phyloP scores from a whole-genome alignment of 1,284 basidiomycete genomes.

The Malassezia restricta region DNA sequence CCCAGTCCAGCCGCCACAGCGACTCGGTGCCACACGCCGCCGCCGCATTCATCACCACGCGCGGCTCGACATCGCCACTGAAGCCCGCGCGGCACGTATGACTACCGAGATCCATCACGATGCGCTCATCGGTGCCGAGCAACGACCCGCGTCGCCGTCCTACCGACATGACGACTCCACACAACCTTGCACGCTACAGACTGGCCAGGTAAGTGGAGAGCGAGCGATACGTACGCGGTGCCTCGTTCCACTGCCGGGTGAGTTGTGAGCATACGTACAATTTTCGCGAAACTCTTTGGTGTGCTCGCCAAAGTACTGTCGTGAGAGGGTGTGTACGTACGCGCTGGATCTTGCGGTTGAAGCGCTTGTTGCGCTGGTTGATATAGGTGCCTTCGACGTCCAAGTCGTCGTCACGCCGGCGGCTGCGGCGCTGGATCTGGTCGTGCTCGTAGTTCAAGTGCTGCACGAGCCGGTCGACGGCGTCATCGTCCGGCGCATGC shows the following conservation, averaged over 20 bases:
- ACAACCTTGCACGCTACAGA: not conserved
- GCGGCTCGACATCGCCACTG: conserved; percentile 35
- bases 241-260: conserved; percentile 18
- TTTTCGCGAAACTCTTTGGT: conserved; percentile 58
- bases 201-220: not conserved
- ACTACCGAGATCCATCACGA: conserved; percentile 38
- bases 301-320: conserved; percentile 82
- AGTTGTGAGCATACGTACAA: conserved; percentile 15
- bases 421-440: conserved; percentile 57
- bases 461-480: conserved; percentile 76
- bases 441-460: conserved; percentile 77
- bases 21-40: conserved; percentile 6
- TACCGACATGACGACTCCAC: too few relatives aligned
- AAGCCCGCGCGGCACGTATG: conserved; percentile 34
- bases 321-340: conserved; percentile 2
- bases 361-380: conserved; percentile 92
- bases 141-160: not conserved
- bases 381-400: conserved; percentile 96
- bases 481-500: conserved; percentile 82
- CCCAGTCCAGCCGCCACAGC: conserved; percentile 36
- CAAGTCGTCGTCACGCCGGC: conserved; percentile 75
- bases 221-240: conserved; percentile 15
- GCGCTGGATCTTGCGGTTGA: conserved; percentile 96
- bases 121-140: conserved; percentile 20
- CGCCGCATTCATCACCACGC: conserved; percentile 38